Percentiles rank a stretch among this genome's conserved stretches.
phyloP scores from a whole-genome alignment of 2,329 filamentous ascomycete species.

The Sporothrix schenckii region DNA sequence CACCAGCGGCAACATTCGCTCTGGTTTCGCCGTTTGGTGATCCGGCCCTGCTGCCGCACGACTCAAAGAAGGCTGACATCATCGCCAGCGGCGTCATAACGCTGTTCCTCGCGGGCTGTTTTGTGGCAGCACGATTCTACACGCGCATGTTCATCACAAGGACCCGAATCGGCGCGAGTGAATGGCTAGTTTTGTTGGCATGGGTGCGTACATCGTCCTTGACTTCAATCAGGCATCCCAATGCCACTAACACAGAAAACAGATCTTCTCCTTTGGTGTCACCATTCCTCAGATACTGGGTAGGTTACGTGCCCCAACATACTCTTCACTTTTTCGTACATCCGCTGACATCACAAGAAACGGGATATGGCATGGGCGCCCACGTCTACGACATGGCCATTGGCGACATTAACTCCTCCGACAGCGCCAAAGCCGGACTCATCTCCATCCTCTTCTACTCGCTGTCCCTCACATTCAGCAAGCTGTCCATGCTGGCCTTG shows the following conservation, averaged over 20 bases:
- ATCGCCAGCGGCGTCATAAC: slow-evolving; percentile 39
- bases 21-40: slow-evolving; percentile 7
- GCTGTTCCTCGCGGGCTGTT: slow-evolving; percentile 41
- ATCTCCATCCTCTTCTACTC: slow-evolving; percentile 39
- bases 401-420: not conserved
- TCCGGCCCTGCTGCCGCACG: slow-evolving; percentile 26
- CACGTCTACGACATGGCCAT: slow-evolving; percentile 27
- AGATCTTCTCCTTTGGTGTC: slow-evolving; percentile 41
- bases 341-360: slow-evolving; percentile 26
- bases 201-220: slow-evolving; percentile 18
- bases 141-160: slow-evolving; percentile 37
- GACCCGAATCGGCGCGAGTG: slow-evolving; percentile 23
- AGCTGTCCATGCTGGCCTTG: slow-evolving; percentile 40
- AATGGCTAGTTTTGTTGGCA: slow-evolving; percentile 26
- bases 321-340: not conserved
- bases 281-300: slow-evolving; percentile 36
- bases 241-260: slow-evolving; percentile 3
- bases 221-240: not conserved
- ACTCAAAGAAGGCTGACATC: slow-evolving; percentile 37
- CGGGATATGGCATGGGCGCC: slow-evolving; percentile 29
- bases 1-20: not conserved
- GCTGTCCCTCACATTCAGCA: slow-evolving; percentile 40
- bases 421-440: slow-evolving; percentile 25
- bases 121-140: slow-evolving; percentile 47
- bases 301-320: not conserved